Percentiles rank a stretch among this genome's conserved stretches.
Evolutionary conservation across 768 basidiomycete species (phyloP).

Genomic region (Termitomyces eurrhizus): DNA sequence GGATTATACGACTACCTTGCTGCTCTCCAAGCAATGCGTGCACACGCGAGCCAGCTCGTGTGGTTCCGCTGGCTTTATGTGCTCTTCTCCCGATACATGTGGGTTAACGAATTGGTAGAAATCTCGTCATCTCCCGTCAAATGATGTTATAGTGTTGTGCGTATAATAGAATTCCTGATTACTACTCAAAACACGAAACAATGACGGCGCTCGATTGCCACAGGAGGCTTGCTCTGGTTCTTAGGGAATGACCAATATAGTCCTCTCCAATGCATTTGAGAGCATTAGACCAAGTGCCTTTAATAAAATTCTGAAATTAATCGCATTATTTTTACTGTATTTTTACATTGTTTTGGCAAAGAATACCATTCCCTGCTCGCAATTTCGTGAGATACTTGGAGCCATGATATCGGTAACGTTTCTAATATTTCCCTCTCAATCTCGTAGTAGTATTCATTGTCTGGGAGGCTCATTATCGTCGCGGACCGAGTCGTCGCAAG

Average conservation of each 20-base stretch:
- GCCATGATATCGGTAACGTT: background rate
- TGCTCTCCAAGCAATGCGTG: constrained; percentile 64
- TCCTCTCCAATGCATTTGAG: too few relatives aligned
- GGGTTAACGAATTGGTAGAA: constrained; percentile 82
- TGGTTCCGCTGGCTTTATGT: constrained; percentile 93
- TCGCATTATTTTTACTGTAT: too few relatives aligned
- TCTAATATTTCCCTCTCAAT: background rate
- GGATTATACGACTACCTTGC: constrained; percentile 50
- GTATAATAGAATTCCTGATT: background rate
- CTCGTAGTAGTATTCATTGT: background rate
- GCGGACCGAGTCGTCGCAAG: too few relatives aligned
- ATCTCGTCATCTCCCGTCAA: constrained; percentile 21
- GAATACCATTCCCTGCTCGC: too few relatives aligned
- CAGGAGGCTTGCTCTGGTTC: too few relatives aligned
- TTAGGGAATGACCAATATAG: too few relatives aligned
- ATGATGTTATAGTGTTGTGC: background rate
- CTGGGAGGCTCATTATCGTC: too few relatives aligned
- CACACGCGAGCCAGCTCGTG: constrained; percentile 71
- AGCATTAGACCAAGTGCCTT: too few relatives aligned
- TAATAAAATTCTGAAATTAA: too few relatives aligned
- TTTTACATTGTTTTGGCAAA: too few relatives aligned
- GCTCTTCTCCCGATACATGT: constrained; percentile 82
- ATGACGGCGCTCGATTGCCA: too few relatives aligned
- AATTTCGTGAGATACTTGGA: background rate
- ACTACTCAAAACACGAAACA: background rate